Percentiles rank a stretch among this genome's conserved stretches.
These are phyloP conservation scores for Blastobotrys muscicola DNA, from an alignment of 805 yeast genomes.

Conservation along the genomic window DNA sequence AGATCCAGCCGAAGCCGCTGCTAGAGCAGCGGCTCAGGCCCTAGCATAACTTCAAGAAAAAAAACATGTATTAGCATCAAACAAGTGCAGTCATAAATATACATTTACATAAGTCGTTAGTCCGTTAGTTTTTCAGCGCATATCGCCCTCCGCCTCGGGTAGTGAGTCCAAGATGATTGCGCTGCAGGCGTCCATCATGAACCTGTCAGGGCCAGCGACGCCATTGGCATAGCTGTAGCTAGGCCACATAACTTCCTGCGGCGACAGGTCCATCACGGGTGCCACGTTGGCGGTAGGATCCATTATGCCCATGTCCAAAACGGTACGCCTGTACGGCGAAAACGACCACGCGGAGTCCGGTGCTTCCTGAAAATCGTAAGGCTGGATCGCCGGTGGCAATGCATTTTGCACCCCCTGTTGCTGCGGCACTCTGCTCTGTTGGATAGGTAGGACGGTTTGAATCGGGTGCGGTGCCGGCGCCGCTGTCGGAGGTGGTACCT, in stretches of 20 bases:
- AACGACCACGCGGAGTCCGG: no score
- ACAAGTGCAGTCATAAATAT: background rate
- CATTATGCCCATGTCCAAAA: no score
- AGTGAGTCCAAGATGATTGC: constrained; percentile 1
- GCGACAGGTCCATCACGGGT: no score
- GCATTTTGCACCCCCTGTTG: no score
- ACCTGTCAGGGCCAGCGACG: background rate
- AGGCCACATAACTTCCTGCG: no score
- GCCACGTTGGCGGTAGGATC: no score
- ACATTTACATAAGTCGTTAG: background rate
- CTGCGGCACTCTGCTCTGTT: background rate
- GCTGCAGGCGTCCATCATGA: constrained; percentile 3
- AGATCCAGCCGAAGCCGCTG: constrained; percentile 12
- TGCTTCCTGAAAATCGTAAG: no score
- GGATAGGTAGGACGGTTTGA: background rate
- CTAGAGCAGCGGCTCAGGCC: constrained; percentile 1
- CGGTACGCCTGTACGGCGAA: no score
- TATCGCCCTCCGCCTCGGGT: background rate
- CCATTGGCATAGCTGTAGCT: no score
- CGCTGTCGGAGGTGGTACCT: background rate
- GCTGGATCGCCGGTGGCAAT: no score
- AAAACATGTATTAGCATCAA: background rate
- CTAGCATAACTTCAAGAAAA: background rate
- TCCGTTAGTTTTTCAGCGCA: background rate
- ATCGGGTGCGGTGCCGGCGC: background rate